Base-by-base conservation (phyloP, 2,329 filamentous ascomycete genomes). In the Cladophialophora bantiana region DNA sequence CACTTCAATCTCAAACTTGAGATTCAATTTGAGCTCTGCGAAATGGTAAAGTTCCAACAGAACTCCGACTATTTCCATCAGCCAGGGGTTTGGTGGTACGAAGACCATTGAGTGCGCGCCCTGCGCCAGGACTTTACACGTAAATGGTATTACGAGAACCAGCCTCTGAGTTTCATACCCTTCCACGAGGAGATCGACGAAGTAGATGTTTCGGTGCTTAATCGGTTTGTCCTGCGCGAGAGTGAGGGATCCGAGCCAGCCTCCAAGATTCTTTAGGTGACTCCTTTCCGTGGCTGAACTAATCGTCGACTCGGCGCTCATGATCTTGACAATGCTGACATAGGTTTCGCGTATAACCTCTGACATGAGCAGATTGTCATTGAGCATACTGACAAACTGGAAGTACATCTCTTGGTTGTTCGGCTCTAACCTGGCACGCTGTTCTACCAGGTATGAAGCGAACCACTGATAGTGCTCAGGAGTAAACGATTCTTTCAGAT, bases 1-100 rank as follows among this genome's bases (percentile, higher is more conserved):
- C 32, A 99, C 94, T 78, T 99, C 95, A 65, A 99, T 98, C 78
- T 99, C 95, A 73, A 99, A 99, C 74, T 98, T 99, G 59, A 97
- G 89, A 73, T 98, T 98, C 42, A 99, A 86, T 78, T 98, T 98
- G 64, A 99, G 83, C 73, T 97, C 94, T 13, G 92, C 93, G 74
- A 91, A 91, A 75, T 97, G 90, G 75, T 99, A 99, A 3, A 99
- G 85, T 75, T 99, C 96, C 73, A 97, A 92, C 40, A 99, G 85
- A 7, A 98, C 83, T 70, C 92, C 88, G 63, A 99, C 88, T 62
- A 99, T 95, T 74, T 99, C 95, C 91, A 97, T 96, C 53, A 97
- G 79, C 95, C 95, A 99, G 1, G 95, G 95, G 74, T 99, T 99
- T 1, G 95, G 95, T 10, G 94, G 94, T 65, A 89, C 90, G 81